These are phyloP conservation scores for Cytospora schulzeri DNA, from an alignment of 2,329 filamentous ascomycete genomes.

Conservation along the genomic window DNA sequence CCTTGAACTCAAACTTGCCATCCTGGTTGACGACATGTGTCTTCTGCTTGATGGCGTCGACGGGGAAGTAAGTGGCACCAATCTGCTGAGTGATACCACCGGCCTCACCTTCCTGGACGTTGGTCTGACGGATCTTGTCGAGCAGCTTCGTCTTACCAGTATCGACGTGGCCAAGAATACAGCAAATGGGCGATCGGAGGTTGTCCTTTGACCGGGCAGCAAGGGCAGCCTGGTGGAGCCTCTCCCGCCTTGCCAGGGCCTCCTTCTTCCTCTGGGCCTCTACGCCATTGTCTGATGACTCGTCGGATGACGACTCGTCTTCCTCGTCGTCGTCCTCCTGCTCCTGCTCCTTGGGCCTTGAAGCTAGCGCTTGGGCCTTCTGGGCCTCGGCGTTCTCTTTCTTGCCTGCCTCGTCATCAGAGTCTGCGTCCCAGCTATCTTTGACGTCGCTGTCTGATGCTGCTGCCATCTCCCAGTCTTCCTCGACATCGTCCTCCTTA, in stretches of 20 bases:
- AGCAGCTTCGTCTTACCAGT: conserved; percentile 99
- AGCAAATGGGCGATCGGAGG: conserved; percentile 96
- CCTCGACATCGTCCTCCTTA: conserved; percentile 56
- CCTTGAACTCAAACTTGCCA: conserved; percentile 90
- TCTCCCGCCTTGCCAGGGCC: conserved; percentile 83
- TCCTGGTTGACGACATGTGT: conserved; percentile 92
- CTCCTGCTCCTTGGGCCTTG: conserved; percentile 38
- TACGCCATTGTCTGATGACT: conserved; percentile 56
- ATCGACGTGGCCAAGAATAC: conserved; percentile 99
- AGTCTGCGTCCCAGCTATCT: conserved; percentile 92
- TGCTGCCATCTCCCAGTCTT: conserved; percentile 84
- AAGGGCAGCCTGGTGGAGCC: conserved; percentile 87
- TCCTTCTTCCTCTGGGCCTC: conserved; percentile 82
- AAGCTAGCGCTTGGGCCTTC: conserved; percentile 33
- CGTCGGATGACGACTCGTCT: conserved; percentile 68
- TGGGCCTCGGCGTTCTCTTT: conserved; percentile 39
- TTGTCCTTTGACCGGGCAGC: conserved; percentile 92
- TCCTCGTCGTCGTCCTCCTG: conserved; percentile 59
- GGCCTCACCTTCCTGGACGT: conserved; percentile 97
- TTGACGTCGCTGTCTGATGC: conserved; percentile 79
- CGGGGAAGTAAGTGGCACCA: conserved; percentile 98
- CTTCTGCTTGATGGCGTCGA: conserved; percentile 90
- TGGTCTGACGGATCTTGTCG: conserved; percentile 97
- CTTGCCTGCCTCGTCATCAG: conserved; percentile 64
- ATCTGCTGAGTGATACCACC: conserved; percentile 99